phyloP scores from a whole-genome alignment of 176 grass and related monocot genomes.

The Oryza australiensis region DNA sequence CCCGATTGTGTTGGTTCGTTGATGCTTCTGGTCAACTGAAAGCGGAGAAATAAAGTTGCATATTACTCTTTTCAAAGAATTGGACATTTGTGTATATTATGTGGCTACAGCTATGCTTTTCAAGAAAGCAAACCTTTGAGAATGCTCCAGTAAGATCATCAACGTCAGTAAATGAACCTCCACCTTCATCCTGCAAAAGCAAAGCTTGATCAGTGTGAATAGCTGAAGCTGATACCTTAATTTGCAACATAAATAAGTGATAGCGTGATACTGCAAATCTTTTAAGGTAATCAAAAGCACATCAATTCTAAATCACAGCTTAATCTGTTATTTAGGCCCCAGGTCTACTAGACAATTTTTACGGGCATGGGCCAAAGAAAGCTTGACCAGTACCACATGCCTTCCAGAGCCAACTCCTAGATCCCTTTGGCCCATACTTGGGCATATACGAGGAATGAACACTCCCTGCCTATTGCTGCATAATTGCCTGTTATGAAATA shows the following conservation, averaged over 20 bases:
- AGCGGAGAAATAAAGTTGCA: slow-evolving; percentile 27
- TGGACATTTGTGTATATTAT: background rate
- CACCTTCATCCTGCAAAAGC: slow-evolving; percentile 46
- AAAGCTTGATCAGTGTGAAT: slow-evolving; percentile 19
- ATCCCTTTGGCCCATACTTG: background rate
- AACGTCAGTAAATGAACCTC: slow-evolving; percentile 50
- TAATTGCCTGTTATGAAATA: background rate
- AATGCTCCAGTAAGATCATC: slow-evolving; percentile 67
- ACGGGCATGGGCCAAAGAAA: background rate
- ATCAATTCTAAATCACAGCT: background rate
- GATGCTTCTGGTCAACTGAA: slow-evolving; percentile 52
- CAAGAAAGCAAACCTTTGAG: slow-evolving; percentile 49
- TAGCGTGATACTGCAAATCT: background rate
- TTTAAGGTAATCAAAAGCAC: background rate
- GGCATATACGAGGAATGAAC: too few species aligned
- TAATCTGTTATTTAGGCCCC: background rate
- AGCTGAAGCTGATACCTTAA: background rate
- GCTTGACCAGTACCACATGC: background rate
- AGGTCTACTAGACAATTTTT: background rate
- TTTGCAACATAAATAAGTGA: background rate
- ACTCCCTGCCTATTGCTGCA: background rate
- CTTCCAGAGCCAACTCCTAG: background rate
- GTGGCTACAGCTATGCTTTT: background rate
- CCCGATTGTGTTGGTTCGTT: slow-evolving; percentile 48
- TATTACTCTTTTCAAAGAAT: too few species aligned